These are phyloP conservation scores for Silene conica DNA, from an alignment of 148 eudicot genomes.

Conservation along the genomic window DNA sequence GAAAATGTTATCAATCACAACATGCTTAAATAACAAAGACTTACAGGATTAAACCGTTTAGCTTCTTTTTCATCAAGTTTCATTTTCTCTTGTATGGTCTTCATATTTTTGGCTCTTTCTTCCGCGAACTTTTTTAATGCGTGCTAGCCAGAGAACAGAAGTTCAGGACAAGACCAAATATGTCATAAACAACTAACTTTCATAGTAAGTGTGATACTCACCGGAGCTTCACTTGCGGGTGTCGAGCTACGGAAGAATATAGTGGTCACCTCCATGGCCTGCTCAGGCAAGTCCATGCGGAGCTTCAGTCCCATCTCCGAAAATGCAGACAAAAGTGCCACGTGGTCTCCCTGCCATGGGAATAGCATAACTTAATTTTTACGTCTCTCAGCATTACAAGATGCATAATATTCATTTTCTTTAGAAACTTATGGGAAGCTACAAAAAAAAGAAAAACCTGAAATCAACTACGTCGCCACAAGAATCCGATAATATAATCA, in stretches of 20 bases:
- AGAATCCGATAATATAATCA: not conserved
- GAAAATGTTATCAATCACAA: not conserved
- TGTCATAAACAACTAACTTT: conserved; percentile 2
- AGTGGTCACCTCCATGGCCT: conserved; percentile 87
- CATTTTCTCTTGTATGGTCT: conserved; percentile 71
- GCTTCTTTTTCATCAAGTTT: conserved; percentile 75
- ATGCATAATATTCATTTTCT: not conserved
- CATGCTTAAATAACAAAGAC: conserved; percentile 20
- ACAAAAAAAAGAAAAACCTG: not conserved
- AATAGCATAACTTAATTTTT: conserved; percentile 11
- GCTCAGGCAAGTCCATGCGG: conserved; percentile 93
- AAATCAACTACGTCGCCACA: not conserved
- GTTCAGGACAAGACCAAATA: conserved; percentile 12
- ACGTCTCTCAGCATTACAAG: not conserved
- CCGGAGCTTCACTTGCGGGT: conserved; percentile 75
- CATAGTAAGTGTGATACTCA: conserved; percentile 33
- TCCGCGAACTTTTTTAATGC: conserved; percentile 60
- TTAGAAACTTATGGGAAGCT: not conserved
- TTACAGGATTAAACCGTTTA: conserved; percentile 92
- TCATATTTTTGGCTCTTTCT: conserved; percentile 64
- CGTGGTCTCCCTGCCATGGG: conserved; percentile 85
- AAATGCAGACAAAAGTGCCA: conserved; percentile 94
- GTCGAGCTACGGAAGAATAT: conserved; percentile 84
- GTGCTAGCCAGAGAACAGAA: conserved; percentile 41
- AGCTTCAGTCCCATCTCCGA: conserved; percentile 93